A percentile compares a stretch with the other conserved stretches of the same genome.
phyloP scores from a whole-genome alignment of 768 basidiomycete genomes.

The Suillus alpinus region DNA sequence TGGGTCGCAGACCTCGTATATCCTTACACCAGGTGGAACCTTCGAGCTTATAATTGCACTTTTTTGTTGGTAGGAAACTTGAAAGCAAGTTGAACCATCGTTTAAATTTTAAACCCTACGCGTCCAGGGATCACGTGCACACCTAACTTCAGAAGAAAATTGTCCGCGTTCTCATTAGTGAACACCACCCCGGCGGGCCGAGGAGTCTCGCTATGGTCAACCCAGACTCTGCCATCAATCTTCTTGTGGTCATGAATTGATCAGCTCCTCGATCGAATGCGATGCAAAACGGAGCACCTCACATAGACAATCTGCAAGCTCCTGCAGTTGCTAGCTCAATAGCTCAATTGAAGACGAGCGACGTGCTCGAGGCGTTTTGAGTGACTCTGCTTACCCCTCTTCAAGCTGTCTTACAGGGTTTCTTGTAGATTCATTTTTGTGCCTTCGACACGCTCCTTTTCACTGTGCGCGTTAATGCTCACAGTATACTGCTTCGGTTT shows the following conservation, averaged over 20 bases:
- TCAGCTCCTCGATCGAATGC: not conserved
- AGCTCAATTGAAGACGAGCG: constrained; percentile 82
- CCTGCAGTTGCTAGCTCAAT: constrained; percentile 77
- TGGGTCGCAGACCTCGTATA: not conserved
- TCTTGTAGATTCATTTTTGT: not conserved
- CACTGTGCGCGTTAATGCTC: not conserved
- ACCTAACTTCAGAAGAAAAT: not conserved
- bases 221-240: not conserved
- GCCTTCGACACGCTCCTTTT: not conserved
- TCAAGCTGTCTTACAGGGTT: not conserved
- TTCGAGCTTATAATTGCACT: not conserved
- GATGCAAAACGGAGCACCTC: constrained; percentile 2
- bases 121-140: not conserved
- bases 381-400: not conserved
- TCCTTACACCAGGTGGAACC: not conserved
- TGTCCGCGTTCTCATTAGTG: not conserved
- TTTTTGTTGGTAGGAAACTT: not conserved
- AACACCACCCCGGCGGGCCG: not conserved
- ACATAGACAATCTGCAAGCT: constrained; percentile 35
- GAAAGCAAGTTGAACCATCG: too few relatives aligned
- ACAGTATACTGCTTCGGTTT: not conserved
- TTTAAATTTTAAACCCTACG: too few relatives aligned
- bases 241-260: not conserved
- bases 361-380: constrained; percentile 85
- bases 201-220: not conserved